These are phyloP conservation scores for Alloteropsis angusta DNA, from an alignment of 202 grass and related monocot species.

Conservation along the genomic window DNA sequence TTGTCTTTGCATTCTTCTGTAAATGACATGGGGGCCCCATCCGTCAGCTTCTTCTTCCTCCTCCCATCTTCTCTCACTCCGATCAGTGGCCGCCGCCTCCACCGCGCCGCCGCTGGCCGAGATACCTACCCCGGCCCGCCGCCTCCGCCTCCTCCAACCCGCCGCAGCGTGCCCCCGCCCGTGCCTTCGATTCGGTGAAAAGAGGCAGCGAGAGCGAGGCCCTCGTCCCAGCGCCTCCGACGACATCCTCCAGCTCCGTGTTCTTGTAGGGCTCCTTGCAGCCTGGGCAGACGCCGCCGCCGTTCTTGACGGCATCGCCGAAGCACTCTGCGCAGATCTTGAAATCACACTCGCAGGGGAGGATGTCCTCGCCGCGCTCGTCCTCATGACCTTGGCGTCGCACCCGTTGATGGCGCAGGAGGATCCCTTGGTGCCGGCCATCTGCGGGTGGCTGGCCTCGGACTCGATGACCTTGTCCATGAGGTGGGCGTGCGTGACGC, in stretches of 20 bases:
- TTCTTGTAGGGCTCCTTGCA: conserved; percentile 88
- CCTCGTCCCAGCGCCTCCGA: neutral
- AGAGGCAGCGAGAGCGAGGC: conserved; percentile 47
- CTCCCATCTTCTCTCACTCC: too few species aligned
- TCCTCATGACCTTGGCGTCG: conserved; percentile 85
- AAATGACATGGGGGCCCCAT: too few species aligned
- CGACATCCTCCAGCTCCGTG: conserved; percentile 71
- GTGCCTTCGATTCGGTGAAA: too few species aligned
- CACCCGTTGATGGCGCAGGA: conserved; percentile 76
- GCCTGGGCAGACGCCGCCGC: conserved; percentile 61
- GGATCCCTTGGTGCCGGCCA: conserved; percentile 87
- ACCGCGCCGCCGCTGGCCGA: too few species aligned
- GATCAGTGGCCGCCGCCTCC: too few species aligned
- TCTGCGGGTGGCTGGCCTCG: conserved; percentile 74
- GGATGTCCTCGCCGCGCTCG: conserved; percentile 77
- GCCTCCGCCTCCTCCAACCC: too few species aligned
- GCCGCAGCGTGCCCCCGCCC: too few species aligned
- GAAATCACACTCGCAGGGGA: conserved; percentile 87
- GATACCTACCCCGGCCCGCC: too few species aligned
- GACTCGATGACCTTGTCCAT: conserved; percentile 96
- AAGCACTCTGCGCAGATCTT: conserved; percentile 90
- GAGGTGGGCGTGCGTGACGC: conserved; percentile 70
- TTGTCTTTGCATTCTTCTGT: too few species aligned
- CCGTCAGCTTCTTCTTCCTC: too few species aligned
- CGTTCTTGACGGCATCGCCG: conserved; percentile 68